Percentiles rank a stretch among this genome's conserved stretches.
These are phyloP conservation scores for Penicillium expansum DNA, from an alignment of 2,329 filamentous ascomycete species.

Conservation along the genomic window DNA sequence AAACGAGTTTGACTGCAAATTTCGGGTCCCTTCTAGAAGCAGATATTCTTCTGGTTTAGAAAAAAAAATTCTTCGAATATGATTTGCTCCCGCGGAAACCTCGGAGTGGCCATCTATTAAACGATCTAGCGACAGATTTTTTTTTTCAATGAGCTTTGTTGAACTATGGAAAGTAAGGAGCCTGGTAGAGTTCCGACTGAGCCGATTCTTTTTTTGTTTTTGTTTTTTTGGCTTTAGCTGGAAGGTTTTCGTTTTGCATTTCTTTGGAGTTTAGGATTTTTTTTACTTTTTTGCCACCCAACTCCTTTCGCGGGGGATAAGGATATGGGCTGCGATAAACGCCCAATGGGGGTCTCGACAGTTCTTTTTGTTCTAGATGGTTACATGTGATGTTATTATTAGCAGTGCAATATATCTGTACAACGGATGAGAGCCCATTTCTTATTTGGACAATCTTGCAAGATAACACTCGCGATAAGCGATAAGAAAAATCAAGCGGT, in stretches of 20 bases:
- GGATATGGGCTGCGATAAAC: background rate
- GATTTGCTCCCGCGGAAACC: background rate
- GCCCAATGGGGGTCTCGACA: background rate
- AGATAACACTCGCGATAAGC: conserved; percentile 5
- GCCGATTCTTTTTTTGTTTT: background rate
- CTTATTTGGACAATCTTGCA: background rate
- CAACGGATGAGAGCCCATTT: background rate
- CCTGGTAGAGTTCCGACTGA: background rate
- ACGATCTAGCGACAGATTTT: background rate
- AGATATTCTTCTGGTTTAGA: background rate
- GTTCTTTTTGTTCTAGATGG: background rate
- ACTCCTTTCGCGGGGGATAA: conserved; percentile 12
- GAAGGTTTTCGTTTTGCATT: background rate
- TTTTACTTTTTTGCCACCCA: conserved; percentile 5
- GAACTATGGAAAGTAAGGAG: background rate
- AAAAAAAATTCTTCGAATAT: background rate
- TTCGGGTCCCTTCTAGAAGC: background rate
- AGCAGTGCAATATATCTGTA: background rate
- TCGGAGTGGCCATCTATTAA: background rate
- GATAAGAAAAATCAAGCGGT: conserved; percentile 10
- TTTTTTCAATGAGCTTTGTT: background rate
- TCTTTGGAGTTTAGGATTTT: background rate
- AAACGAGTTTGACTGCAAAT: background rate
- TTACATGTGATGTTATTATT: background rate
- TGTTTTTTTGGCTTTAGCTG: background rate